phyloP scores from a whole-genome alignment of 331 rosid species.

The Erythrophleum ivorense region DNA sequence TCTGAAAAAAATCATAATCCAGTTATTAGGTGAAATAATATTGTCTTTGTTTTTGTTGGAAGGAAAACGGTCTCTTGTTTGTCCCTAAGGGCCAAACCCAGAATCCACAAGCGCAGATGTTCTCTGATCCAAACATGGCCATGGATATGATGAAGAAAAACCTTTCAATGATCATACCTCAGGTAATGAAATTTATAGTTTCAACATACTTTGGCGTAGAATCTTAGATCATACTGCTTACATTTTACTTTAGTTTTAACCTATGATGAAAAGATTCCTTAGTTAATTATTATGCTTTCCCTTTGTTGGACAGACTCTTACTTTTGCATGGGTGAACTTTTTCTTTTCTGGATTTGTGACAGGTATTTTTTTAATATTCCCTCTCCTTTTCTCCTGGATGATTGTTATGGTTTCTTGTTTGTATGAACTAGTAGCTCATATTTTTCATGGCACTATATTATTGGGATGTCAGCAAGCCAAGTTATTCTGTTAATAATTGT shows the following conservation, averaged over 20 bases:
- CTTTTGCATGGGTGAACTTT: slow-evolving; percentile 99
- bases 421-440: too few relatives aligned
- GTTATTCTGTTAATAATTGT: slow-evolving; percentile 6
- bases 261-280: slow-evolving; percentile 7
- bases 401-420: slow-evolving; percentile 30
- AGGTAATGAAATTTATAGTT: slow-evolving; percentile 55
- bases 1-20: slow-evolving; percentile 19
- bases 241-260: slow-evolving; percentile 8
- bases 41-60: slow-evolving; percentile 35
- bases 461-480: slow-evolving; percentile 2
- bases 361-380: slow-evolving; percentile 55
- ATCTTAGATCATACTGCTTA: slow-evolving; percentile 28
- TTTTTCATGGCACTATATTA: neutral
- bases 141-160: slow-evolving; percentile 99
- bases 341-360: slow-evolving; percentile 99
- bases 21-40: slow-evolving; percentile 31
- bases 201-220: slow-evolving; percentile 15
- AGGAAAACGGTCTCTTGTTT: slow-evolving; percentile 89
- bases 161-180: slow-evolving; percentile 97
- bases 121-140: slow-evolving; percentile 99
- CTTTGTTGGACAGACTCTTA: slow-evolving; percentile 81
- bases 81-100: slow-evolving; percentile 91
- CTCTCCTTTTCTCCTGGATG: slow-evolving; percentile 12
- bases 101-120: slow-evolving; percentile 98
- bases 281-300: slow-evolving; percentile 30